Evolutionary conservation across 257 asterid genomes (phyloP), one percentile per base, ranked within the genome.

Genomic region (Salvia splendens): DNA sequence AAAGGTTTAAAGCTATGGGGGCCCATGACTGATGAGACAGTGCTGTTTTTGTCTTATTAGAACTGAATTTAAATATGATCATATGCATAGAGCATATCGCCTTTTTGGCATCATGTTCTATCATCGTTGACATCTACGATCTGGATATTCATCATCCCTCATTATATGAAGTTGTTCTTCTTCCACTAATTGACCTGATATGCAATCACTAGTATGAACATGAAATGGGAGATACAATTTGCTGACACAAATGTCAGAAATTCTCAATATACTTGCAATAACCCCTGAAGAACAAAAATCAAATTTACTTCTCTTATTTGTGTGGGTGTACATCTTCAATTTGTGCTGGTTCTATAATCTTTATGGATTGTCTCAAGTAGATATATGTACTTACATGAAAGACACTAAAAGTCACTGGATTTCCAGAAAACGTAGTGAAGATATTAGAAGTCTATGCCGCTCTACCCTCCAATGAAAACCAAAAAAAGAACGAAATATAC

Each of bases 1-100:
- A 64, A 55, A 15, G 61, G 56, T 9, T 35, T 6, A 28, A 57
- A 65, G 69, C 72, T 56, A 36, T 5, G 72, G 64, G 65, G 65
- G 46, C 47, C 35, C 66, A 16, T 33, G 61, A 41, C 12, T 55
- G 46, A 53, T 40, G 69, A 35, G 8, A 42, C 28, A 61, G 47
- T 71, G 47, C 43, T 50, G 60, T 20, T 75, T 50, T 28, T 47
- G 17, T 57, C 12, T 56, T 16, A 24, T 24, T 8, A 10, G 20
- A 16, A 50, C 57, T 56, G n/a, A n/a, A 10, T 57, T 8, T 7
- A 11, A 33, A 64, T 47, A 32, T 58, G 38, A 43, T 15, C 46
- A 12, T n/a, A 5, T n/a, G 20, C 6, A n/a, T 57, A 35, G 45
- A 28, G 45, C 46, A 12, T 53, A 46, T 61, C 3, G 41, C 58